Evolutionary conservation across 2,329 filamentous ascomycete species (phyloP).

Genomic region (Alternaria solani): DNA sequence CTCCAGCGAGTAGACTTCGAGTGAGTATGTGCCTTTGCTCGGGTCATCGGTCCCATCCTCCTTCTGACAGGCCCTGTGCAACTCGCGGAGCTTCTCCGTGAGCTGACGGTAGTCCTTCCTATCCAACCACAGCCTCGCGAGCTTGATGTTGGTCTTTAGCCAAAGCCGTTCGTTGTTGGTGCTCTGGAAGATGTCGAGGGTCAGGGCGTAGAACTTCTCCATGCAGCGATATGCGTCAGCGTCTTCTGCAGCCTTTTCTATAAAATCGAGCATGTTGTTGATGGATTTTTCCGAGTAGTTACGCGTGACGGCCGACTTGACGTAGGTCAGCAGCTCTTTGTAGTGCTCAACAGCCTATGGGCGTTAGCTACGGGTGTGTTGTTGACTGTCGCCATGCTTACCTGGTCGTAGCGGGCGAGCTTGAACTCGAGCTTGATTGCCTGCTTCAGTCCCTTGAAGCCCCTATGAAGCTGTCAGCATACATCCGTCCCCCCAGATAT

Average conservation of each 20-base stretch:
- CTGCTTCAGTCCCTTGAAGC: conserved; percentile 97
- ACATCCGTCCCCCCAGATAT: conserved; percentile 4
- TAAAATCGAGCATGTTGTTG: conserved; percentile 98
- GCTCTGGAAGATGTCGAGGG: conserved; percentile 91
- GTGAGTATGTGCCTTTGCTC: conserved; percentile 93
- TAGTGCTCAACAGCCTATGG: conserved; percentile 87
- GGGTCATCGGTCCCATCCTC: conserved; percentile 89
- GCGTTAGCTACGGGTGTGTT: conserved; percentile 28
- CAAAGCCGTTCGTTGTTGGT: conserved; percentile 97
- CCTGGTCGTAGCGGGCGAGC: conserved; percentile 85
- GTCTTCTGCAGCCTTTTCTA: conserved; percentile 85
- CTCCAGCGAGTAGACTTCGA: conserved; percentile 95
- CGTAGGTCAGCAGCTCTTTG: conserved; percentile 92
- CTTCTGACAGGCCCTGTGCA: conserved; percentile 87
- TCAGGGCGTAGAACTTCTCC: conserved; percentile 94
- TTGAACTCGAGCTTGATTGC: conserved; percentile 97
- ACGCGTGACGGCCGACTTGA: conserved; percentile 93
- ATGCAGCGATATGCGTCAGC: conserved; percentile 79
- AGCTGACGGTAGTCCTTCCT: conserved; percentile 86
- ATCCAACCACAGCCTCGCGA: conserved; percentile 89
- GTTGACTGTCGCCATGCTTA: conserved; percentile 45
- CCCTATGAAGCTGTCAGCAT: conserved; percentile 56
- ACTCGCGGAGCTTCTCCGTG: conserved; percentile 82
- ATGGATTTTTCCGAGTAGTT: conserved; percentile 99
- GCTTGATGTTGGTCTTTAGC: conserved; percentile 98